Evolutionary conservation across 306 rosid species (phyloP).

Genomic region (Trifolium pratense): DNA sequence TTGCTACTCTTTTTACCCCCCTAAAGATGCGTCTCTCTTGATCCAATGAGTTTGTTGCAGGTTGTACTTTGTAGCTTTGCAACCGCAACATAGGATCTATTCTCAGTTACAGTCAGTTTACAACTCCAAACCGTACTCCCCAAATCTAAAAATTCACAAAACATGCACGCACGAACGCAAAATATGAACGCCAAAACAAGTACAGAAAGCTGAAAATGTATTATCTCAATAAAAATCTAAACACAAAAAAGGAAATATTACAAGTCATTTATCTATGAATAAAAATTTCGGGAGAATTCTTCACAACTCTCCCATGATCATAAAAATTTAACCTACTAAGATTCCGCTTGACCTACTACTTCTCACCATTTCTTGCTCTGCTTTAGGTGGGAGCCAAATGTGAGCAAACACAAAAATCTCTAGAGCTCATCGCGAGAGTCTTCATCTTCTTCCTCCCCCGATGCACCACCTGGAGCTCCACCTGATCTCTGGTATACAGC

Average conservation of each 20-base stretch:
- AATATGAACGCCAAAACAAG: conserved; percentile 3
- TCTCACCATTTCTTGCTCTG: conserved; percentile 44
- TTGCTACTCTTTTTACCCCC: too few relatives aligned
- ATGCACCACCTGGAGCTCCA: conserved; percentile 80
- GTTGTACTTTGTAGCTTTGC: too few relatives aligned
- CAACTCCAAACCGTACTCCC: not conserved
- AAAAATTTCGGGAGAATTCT: conserved; percentile 51
- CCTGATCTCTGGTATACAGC: conserved; percentile 90
- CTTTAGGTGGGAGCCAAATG: conserved; percentile 26
- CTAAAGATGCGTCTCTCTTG: too few relatives aligned
- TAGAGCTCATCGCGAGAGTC: conserved; percentile 92
- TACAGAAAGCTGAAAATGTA: conserved; percentile 13
- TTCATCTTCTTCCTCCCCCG: conserved; percentile 76
- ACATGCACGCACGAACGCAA: not conserved
- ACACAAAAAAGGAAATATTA: conserved; percentile 25
- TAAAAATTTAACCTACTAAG: conserved; percentile 47
- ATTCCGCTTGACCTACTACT: conserved; percentile 46
- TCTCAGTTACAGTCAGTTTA: not conserved
- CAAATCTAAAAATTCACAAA: not conserved
- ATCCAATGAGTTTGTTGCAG: too few relatives aligned
- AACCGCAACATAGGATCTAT: not conserved
- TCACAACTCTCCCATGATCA: conserved; percentile 43
- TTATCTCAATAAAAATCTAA: conserved; percentile 31
- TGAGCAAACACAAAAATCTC: conserved; percentile 29
- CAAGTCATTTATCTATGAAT: conserved; percentile 43